Percentiles rank a stretch among this genome's conserved stretches.
Evolutionary conservation across 2,329 filamentous ascomycete species (phyloP).

Genomic region (Didymella keratinophila): DNA sequence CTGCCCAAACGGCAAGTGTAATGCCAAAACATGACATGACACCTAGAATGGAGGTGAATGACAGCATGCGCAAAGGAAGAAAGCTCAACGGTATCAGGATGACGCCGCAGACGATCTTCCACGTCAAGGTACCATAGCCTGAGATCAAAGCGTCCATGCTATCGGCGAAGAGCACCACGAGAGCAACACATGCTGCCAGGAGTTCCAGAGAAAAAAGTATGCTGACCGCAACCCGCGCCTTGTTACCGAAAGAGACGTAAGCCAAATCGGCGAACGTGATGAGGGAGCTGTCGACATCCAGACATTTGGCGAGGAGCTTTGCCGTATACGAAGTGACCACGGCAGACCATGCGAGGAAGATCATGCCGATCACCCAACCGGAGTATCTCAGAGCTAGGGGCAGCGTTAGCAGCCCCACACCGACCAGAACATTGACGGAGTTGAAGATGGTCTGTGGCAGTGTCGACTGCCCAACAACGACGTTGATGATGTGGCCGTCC

Average conservation of each 20-base stretch:
- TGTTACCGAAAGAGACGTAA: slow-evolving; percentile 85
- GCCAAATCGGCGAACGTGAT: slow-evolving; percentile 96
- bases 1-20: slow-evolving; percentile 80
- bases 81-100: slow-evolving; percentile 85
- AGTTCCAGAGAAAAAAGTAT: slow-evolving; percentile 89
- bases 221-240: slow-evolving; percentile 81
- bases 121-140: slow-evolving; percentile 70
- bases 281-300: slow-evolving; percentile 82
- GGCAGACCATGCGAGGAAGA: slow-evolving; percentile 77
- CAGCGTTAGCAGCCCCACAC: slow-evolving; percentile 86
- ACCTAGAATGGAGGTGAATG: slow-evolving; percentile 91
- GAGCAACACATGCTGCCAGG: slow-evolving; percentile 84
- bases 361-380: slow-evolving; percentile 84
- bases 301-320: slow-evolving; percentile 82
- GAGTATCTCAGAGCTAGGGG: slow-evolving; percentile 87
- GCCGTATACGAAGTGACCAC: slow-evolving; percentile 85
- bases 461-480: slow-evolving; percentile 92
- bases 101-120: slow-evolving; percentile 85
- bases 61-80: slow-evolving; percentile 81
- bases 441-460: slow-evolving; percentile 96
- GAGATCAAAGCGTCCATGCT: slow-evolving; percentile 82
- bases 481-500: slow-evolving; percentile 79
- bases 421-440: slow-evolving; percentile 91
- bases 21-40: slow-evolving; percentile 90
- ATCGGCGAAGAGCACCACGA: slow-evolving; percentile 95